These are phyloP conservation scores for Oryza glaberrima DNA, from an alignment of 176 grass and related monocot genomes.

Conservation along the genomic window DNA sequence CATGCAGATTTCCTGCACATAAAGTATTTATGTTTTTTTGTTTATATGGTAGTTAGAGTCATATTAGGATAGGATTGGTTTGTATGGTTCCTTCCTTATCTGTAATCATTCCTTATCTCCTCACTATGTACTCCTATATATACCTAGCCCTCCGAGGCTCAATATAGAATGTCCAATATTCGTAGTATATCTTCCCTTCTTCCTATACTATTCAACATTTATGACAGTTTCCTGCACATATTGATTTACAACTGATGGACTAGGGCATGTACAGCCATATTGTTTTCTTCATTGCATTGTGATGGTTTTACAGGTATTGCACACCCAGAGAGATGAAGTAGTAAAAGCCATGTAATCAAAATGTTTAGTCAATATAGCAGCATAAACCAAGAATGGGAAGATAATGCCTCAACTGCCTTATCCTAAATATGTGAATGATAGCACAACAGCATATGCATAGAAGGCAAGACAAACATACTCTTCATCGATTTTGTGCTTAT, in stretches of 20 bases:
- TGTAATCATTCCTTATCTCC: too few species aligned
- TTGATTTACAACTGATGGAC: not conserved
- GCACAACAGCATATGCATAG: slow-evolving; percentile 7
- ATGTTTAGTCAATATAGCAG: not conserved
- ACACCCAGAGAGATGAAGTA: slow-evolving; percentile 25
- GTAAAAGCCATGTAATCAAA: slow-evolving; percentile 18
- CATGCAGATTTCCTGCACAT: slow-evolving; percentile 20
- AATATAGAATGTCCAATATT: too few species aligned
- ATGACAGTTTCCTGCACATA: not conserved
- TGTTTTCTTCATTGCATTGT: not conserved
- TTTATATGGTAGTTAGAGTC: too few species aligned
- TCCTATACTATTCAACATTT: not conserved
- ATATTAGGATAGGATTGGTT: too few species aligned
- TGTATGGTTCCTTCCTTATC: too few species aligned
- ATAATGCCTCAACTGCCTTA: slow-evolving; percentile 18
- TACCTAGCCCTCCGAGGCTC: too few species aligned
- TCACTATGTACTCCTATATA: too few species aligned
- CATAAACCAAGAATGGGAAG: slow-evolving; percentile 28
- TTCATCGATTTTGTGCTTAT: slow-evolving; percentile 8
- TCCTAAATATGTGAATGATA: not conserved
- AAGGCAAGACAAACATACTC: not conserved
- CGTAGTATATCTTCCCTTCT: too few species aligned
- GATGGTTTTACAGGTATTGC: not conserved
- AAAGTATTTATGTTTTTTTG: not conserved
- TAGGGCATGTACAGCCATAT: not conserved